These are phyloP conservation scores for Coffea eugenioides DNA, from an alignment of 257 asterid species.

Conservation along the genomic window DNA sequence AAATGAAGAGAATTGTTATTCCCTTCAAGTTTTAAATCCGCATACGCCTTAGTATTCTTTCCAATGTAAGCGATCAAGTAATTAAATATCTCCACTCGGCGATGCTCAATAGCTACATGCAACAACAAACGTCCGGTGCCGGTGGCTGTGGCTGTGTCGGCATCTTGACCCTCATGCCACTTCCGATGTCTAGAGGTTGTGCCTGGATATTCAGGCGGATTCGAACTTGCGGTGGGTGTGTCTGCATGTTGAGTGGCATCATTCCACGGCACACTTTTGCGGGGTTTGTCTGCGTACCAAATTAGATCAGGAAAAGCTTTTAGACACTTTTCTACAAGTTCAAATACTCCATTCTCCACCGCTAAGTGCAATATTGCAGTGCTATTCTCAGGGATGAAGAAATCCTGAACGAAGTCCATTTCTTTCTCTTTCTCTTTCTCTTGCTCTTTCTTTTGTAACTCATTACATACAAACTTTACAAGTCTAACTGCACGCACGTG, in stretches of 20 bases:
- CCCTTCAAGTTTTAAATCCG: not conserved
- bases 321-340: too few species aligned
- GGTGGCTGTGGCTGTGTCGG: too few species aligned
- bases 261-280: too few species aligned
- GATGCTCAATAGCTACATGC: slow-evolving; percentile 2
- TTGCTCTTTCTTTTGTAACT: not conserved
- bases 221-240: too few species aligned
- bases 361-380: not conserved
- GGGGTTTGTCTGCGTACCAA: too few species aligned
- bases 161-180: too few species aligned
- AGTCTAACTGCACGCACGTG: not conserved
- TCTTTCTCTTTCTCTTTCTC: too few species aligned
- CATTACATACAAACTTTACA: not conserved
- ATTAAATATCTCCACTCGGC: not conserved
- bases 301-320: too few species aligned
- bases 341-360: too few species aligned
- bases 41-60: slow-evolving; percentile 1
- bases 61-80: not conserved
- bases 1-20: slow-evolving; percentile 16
- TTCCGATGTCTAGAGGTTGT: too few species aligned
- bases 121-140: not conserved
- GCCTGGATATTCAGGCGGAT: too few species aligned
- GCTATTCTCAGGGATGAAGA: not conserved
- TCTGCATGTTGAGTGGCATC: too few species aligned
- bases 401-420: not conserved